Conservation (phyloP, 2,329 filamentous ascomycete genomes). For the Nannizzia gypsea region DNA sequence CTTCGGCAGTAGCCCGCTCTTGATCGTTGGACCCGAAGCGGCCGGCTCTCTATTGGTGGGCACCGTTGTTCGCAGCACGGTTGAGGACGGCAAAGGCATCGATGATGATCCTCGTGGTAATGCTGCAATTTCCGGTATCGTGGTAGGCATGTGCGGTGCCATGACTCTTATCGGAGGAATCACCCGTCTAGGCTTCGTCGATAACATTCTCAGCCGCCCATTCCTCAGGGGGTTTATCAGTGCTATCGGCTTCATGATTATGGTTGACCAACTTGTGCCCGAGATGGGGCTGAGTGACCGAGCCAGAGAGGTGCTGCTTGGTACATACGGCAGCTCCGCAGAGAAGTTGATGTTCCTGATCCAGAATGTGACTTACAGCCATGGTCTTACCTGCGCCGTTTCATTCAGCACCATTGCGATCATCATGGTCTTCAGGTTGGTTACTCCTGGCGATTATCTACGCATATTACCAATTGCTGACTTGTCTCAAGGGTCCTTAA, state of each 20-base stretch:
- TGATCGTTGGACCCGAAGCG: conserved; percentile 91
- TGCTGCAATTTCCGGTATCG: conserved; percentile 73
- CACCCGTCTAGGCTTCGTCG: conserved; percentile 77
- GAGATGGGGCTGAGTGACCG: conserved; percentile 65
- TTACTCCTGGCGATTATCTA: conserved; percentile 4
- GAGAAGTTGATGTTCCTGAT: conserved; percentile 76
- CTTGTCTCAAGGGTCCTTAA: conserved; percentile 58
- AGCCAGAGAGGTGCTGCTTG: conserved; percentile 50
- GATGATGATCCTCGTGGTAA: conserved; percentile 60
- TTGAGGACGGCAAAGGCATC: conserved; percentile 53
- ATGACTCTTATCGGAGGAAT: conserved; percentile 82
- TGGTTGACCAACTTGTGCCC: conserved; percentile 86
- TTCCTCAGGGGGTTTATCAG: conserved; percentile 94
- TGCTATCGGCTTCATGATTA: conserved; percentile 90
- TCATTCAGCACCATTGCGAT: conserved; percentile 68
- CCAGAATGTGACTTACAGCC: conserved; percentile 52
- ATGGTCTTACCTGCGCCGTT: conserved; percentile 64
- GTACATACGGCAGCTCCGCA: conserved; percentile 72
- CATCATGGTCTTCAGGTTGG: conserved; percentile 80
- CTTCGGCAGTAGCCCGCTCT: conserved; percentile 79
- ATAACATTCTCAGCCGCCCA: conserved; percentile 84
- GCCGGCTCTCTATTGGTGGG: conserved; percentile 85
- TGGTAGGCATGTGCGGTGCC: conserved; percentile 74
- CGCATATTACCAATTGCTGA: not conserved
- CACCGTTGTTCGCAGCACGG: conserved; percentile 66